Conservation (phyloP, 1,284 basidiomycete genomes). For the Hemileia vastatrix region DNA sequence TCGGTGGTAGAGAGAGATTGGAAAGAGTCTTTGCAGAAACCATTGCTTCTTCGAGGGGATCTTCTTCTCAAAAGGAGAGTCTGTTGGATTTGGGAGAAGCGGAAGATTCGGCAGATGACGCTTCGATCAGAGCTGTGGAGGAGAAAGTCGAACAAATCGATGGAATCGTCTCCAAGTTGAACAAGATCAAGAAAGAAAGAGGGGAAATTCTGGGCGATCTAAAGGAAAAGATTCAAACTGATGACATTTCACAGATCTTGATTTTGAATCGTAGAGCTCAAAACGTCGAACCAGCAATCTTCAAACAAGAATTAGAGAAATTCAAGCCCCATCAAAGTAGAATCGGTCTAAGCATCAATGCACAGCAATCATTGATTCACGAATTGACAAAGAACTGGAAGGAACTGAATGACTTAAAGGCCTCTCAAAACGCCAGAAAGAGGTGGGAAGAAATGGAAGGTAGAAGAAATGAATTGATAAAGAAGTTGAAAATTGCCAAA, state of each 20-base stretch:
- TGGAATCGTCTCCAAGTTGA: slow-evolving; percentile 30
- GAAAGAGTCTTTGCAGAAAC: slow-evolving; percentile 34
- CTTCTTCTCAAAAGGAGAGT: slow-evolving; percentile 11
- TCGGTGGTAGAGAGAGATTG: slow-evolving; percentile 32
- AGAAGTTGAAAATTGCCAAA: no score
- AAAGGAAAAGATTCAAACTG: slow-evolving; percentile 38
- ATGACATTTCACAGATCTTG: slow-evolving; percentile 41
- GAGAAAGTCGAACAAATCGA: slow-evolving; percentile 32
- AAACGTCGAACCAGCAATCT: slow-evolving; percentile 33
- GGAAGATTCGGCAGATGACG: slow-evolving; percentile 28
- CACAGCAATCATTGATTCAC: slow-evolving; percentile 30
- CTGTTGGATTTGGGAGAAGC: slow-evolving; percentile 32
- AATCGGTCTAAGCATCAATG: slow-evolving; percentile 30
- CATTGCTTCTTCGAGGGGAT: slow-evolving; percentile 11
- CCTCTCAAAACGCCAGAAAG: slow-evolving; percentile 20
- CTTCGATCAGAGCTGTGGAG: slow-evolving; percentile 25
- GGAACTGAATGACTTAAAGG: no score
- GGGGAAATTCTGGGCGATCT: slow-evolving; percentile 34
- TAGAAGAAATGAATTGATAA: slow-evolving; percentile 29
- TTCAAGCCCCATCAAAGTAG: slow-evolving; percentile 36
- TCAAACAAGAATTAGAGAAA: slow-evolving; percentile 36
- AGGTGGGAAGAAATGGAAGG: slow-evolving; percentile 30
- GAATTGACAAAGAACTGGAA: slow-evolving; percentile 28
- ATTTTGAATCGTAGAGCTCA: slow-evolving; percentile 37
- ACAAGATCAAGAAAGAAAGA: slow-evolving; percentile 38